A percentile compares a stretch with the other conserved stretches of the same genome.
Evolutionary conservation across 2,329 filamentous ascomycete genomes (phyloP).

Genomic region (Microsporum canis): DNA sequence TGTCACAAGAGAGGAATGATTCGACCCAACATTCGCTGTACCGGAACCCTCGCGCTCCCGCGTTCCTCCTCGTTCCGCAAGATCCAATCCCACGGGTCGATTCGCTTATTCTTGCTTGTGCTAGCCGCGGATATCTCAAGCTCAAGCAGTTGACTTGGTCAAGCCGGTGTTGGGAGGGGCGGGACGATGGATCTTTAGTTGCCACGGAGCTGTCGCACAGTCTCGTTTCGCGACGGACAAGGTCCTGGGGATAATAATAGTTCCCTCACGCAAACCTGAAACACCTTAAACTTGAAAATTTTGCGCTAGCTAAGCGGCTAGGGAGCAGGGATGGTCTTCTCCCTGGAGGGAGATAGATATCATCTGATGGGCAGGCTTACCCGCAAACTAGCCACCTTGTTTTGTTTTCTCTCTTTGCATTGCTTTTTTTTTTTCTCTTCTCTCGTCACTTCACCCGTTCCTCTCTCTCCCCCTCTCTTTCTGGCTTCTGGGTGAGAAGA

Average conservation of each 20-base stretch:
- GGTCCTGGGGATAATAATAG: background rate
- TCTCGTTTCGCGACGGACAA: background rate
- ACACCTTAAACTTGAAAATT: background rate
- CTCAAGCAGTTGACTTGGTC: background rate
- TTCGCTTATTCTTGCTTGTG: background rate
- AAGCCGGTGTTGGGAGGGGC: background rate
- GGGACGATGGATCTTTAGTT: background rate
- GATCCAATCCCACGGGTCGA: conserved; percentile 1
- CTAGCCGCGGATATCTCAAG: background rate
- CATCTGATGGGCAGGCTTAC: background rate
- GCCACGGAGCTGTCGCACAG: background rate
- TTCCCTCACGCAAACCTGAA: background rate
- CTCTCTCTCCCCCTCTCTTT: background rate
- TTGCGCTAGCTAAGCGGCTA: conserved; percentile 2
- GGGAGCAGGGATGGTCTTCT: background rate
- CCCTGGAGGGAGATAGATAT: background rate
- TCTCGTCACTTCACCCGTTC: background rate
- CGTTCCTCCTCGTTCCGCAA: background rate
- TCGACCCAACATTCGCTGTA: background rate
- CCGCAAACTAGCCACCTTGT: background rate
- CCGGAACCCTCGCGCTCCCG: background rate
- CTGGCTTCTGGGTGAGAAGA: background rate
- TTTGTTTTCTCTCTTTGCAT: background rate
- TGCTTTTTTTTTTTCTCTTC: background rate
- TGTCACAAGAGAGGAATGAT: background rate